Percentiles rank a stretch among this genome's conserved stretches.
Evolutionary conservation across 192 early-diverging fungal genomes (phyloP).

Genomic region (Backusella liffmaniae): DNA sequence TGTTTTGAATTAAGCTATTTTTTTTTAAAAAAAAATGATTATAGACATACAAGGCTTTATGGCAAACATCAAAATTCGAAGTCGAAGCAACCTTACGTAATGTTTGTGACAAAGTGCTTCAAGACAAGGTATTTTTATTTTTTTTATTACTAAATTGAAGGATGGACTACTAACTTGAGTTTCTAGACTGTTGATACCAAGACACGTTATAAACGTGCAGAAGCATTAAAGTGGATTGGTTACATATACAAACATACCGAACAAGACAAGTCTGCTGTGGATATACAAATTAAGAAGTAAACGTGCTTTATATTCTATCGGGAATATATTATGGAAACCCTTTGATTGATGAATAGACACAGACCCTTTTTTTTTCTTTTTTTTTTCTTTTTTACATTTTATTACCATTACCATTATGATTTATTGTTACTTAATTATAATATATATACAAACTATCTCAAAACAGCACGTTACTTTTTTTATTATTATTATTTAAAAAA

Average conservation of each 20-base stretch:
- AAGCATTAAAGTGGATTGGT: constrained; percentile 36
- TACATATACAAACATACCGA: constrained; percentile 40
- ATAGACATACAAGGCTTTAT: constrained; percentile 34
- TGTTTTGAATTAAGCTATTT: neutral
- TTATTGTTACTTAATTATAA: too few species aligned
- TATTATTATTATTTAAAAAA: too few species aligned
- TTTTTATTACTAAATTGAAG: neutral
- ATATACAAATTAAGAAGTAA: constrained; percentile 19
- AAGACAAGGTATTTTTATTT: constrained; percentile 21
- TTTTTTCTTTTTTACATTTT: too few species aligned
- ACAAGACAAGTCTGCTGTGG: constrained; percentile 27
- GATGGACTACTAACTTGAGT: neutral
- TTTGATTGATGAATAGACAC: too few species aligned
- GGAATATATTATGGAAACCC: too few species aligned
- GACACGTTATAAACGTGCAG: constrained; percentile 31
- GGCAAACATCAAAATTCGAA: constrained; percentile 42
- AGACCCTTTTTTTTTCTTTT: too few species aligned
- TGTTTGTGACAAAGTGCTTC: neutral
- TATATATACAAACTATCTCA: too few species aligned
- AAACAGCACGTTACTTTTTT: too few species aligned
- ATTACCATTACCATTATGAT: too few species aligned
- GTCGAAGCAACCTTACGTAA: constrained; percentile 35
- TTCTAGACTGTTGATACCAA: constrained; percentile 18
- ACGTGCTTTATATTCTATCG: neutral
- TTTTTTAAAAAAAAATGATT: too few species aligned